phyloP scores from a whole-genome alignment of 2,329 filamentous ascomycete species.

The Pseudonectria buxi region DNA sequence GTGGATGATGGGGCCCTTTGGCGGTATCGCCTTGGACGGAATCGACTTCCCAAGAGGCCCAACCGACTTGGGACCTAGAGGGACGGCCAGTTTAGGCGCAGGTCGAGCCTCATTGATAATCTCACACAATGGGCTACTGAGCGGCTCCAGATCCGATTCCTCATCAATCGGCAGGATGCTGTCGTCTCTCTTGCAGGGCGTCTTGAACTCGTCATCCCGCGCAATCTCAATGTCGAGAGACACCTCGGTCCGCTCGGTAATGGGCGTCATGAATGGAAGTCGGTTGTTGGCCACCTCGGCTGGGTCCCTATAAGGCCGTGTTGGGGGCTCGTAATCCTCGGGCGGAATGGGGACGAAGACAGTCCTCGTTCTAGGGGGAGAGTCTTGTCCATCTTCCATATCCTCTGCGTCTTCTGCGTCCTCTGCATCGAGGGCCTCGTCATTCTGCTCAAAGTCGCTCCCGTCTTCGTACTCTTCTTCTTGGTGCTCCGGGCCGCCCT shows the following conservation, averaged over 20 bases:
- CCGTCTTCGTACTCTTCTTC: conserved; percentile 26
- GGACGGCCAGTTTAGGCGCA: conserved; percentile 43
- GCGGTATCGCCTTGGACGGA: conserved; percentile 34
- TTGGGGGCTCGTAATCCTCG: conserved; percentile 78
- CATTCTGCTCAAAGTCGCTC: conserved; percentile 18
- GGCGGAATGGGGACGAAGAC: conserved; percentile 75
- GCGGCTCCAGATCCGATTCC: conserved; percentile 33
- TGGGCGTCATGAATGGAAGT: conserved; percentile 96
- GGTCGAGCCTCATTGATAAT: conserved; percentile 48
- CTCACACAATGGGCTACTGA: conserved; percentile 69
- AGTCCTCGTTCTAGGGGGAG: conserved; percentile 50
- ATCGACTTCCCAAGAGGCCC: conserved; percentile 26
- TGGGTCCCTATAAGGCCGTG: conserved; percentile 73
- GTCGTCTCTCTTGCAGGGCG: conserved; percentile 57
- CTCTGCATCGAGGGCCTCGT: conserved; percentile 26
- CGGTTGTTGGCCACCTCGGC: conserved; percentile 78
- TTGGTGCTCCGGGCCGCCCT: conserved; percentile 3
- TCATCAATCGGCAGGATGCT: conserved; percentile 20
- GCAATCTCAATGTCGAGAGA: conserved; percentile 65
- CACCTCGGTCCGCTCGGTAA: conserved; percentile 89
- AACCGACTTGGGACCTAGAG: conserved; percentile 38
- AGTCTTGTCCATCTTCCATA: conserved; percentile 36
- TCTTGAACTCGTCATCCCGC: conserved; percentile 61
- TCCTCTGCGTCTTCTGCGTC: conserved; percentile 31
- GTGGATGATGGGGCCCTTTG: conserved; percentile 68